These are phyloP conservation scores for Sporothrix luriei DNA, from an alignment of 2,329 filamentous ascomycete genomes.

Conservation along the genomic window DNA sequence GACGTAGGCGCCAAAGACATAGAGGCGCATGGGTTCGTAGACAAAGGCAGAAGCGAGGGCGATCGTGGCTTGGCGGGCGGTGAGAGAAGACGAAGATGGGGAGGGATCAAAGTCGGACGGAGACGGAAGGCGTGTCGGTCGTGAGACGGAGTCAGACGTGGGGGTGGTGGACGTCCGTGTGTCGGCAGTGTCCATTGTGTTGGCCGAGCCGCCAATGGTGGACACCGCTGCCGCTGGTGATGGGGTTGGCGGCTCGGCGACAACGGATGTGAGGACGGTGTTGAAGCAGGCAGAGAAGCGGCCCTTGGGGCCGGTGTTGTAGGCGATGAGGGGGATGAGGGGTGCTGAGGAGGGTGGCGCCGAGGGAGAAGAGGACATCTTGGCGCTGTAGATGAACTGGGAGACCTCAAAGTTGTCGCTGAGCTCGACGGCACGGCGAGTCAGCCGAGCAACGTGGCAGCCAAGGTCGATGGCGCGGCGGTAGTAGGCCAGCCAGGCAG, in stretches of 20 bases:
- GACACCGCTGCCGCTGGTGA: constrained; percentile 31
- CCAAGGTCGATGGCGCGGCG: constrained; percentile 57
- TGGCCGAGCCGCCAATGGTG: neutral
- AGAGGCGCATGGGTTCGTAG: constrained; percentile 67
- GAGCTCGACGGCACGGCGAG: constrained; percentile 58
- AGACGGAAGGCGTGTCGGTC: neutral
- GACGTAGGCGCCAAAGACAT: constrained; percentile 67
- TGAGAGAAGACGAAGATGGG: constrained; percentile 47
- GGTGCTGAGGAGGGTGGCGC: neutral
- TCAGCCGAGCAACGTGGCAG: constrained; percentile 64
- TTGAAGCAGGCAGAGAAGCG: constrained; percentile 46
- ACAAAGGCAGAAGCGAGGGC: constrained; percentile 64
- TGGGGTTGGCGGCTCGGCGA: constrained; percentile 46
- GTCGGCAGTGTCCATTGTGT: neutral
- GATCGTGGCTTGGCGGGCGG: constrained; percentile 59
- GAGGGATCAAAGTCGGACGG: neutral
- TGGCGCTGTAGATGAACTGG: constrained; percentile 51
- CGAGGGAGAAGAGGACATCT: constrained; percentile 44
- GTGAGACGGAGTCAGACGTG: neutral
- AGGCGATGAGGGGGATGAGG: constrained; percentile 53
- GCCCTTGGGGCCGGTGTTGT: constrained; percentile 50
- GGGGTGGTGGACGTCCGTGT: neutral
- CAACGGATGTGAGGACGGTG: constrained; percentile 57
- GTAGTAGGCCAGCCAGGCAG: constrained; percentile 57
- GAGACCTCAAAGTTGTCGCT: constrained; percentile 55